Evolutionary conservation across 1,284 basidiomycete species (phyloP), one percentile per base, ranked within the genome.

Genomic region (Marasmius oreades): DNA sequence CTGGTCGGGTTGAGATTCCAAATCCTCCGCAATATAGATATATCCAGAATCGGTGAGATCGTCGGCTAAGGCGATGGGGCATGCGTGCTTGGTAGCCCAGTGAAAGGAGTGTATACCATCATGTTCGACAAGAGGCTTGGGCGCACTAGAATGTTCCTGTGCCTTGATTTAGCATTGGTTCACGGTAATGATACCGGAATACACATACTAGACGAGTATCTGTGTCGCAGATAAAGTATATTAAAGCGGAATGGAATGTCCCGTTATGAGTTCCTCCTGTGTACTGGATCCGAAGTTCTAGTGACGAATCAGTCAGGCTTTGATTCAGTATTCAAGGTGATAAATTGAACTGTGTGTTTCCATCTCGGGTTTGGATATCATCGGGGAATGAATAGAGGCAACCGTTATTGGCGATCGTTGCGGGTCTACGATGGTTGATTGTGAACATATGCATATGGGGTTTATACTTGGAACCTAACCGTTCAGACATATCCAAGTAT

Each of bases 401-500:
- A 31, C 28, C 28, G 28, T 31, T 31, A 31, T 31, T 31, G 28
- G 28, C 5, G 4, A 31, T 31, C 10, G 5, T 31, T 31, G 28
- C 10, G 28, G 10, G 28, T 10, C 28, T 31, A 31, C 10, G 28
- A 31, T 5, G 28, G 28, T 31, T 10, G 5, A 31, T 5, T 4
- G 28, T 31, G 10, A 31, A 33, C 5, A 33, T 43, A n/a, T 20
- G 18, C 20, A 45, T 22, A 4, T 12, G 42, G 18, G 12, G 16
- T n/a, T 34, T 22, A 16, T 11, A 20, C 23, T n/a, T 31, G 28
- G 28, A 5, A 31, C 6, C 43, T 44, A 22, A 53, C 52, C 43
- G 18, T 33, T 34, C n/a, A 28, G 43, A 24, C 52, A 53, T 45
- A 53, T 36, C 24, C 42, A 45, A 28, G 52, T 31, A 20, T 53